Percentiles rank a stretch among this genome's conserved stretches.
Conservation (phyloP, 768 basidiomycete species). For the Lactarius tabidus region DNA sequence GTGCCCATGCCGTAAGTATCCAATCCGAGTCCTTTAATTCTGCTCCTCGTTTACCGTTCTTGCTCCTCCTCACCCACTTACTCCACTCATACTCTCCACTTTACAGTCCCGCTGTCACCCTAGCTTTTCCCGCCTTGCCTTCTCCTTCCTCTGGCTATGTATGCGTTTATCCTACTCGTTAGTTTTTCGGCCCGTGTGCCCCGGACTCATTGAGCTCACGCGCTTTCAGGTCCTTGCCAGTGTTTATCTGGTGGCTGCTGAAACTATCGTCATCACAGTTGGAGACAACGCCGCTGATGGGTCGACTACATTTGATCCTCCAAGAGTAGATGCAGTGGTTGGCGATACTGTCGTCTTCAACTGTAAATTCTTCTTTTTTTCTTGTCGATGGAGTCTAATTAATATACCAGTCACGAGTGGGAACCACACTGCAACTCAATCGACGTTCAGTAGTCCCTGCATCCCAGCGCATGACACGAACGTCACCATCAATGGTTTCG, state of each 20-base stretch:
- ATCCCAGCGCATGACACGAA: constrained; percentile 46
- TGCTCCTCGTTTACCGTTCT: background rate
- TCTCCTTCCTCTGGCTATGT: background rate
- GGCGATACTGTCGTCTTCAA: constrained; percentile 56
- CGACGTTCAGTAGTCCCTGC: constrained; percentile 53
- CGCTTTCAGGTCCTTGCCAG: constrained; percentile 13
- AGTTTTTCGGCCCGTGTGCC: background rate
- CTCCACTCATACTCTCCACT: too few species aligned
- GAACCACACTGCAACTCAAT: constrained; percentile 43
- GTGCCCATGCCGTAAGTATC: constrained; percentile 7
- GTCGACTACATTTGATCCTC: constrained; percentile 44
- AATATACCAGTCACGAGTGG: constrained; percentile 42
- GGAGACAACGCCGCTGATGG: constrained; percentile 46
- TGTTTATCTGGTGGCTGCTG: constrained; percentile 32
- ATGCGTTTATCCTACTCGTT: constrained; percentile 2
- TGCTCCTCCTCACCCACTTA: background rate
- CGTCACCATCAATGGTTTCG: constrained; percentile 52
- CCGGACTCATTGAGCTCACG: background rate
- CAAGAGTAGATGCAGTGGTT: constrained; percentile 38
- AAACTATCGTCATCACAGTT: constrained; percentile 43
- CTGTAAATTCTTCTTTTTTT: constrained; percentile 36
- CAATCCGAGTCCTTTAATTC: background rate
- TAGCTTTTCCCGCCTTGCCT: background rate
- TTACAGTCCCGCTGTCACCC: background rate
- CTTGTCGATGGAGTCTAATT: constrained; percentile 35